Conservation (phyloP, 2,329 filamentous ascomycete genomes). For the Daldinia sp. region DNA sequence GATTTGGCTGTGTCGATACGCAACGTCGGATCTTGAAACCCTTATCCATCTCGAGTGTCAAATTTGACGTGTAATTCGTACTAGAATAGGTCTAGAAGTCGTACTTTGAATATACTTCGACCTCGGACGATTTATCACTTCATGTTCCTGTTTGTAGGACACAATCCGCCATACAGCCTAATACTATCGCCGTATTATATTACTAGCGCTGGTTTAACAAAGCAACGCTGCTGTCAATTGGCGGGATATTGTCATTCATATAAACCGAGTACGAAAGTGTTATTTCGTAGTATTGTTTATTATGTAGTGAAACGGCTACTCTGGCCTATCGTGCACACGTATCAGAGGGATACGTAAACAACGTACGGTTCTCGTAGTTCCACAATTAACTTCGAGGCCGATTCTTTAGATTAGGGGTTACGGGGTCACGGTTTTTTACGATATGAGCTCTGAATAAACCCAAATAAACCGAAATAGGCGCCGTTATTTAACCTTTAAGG, state of each 20-base stretch:
- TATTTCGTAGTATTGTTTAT: too few species aligned
- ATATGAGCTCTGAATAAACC: not conserved
- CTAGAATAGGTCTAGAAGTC: not conserved
- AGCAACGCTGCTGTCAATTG: not conserved
- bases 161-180: not conserved
- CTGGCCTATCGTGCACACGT: too few species aligned
- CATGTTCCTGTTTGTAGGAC: not conserved
- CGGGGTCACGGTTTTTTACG: not conserved
- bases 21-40: not conserved
- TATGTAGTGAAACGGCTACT: not conserved
- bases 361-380: too few species aligned
- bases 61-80: not conserved
- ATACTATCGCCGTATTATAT: too few species aligned
- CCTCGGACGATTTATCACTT: not conserved
- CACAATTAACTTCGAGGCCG: too few species aligned
- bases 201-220: not conserved
- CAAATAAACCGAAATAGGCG: not conserved
- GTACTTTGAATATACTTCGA: not conserved
- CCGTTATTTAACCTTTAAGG: not conserved
- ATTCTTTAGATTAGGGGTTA: not conserved
- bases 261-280: not conserved
- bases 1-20: not conserved
- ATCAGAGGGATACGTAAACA: too few species aligned
- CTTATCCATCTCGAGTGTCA: not conserved
- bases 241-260: not conserved